Percentiles rank a stretch among this genome's conserved stretches.
Evolutionary conservation across 176 grass and related monocot species (phyloP).

Genomic region (Canna indica): DNA sequence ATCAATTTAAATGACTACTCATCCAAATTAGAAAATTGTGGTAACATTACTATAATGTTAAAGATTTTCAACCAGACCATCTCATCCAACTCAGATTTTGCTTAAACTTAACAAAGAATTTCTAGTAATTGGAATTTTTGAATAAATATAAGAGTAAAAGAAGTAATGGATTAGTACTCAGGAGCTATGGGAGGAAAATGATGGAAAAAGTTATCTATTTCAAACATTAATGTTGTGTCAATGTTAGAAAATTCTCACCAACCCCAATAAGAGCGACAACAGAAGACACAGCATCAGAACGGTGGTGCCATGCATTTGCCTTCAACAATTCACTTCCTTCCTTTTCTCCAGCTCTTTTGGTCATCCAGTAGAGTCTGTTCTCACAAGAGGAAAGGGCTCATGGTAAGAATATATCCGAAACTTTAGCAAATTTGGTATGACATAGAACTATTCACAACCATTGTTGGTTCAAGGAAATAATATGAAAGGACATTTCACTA

Average conservation of each 20-base stretch:
- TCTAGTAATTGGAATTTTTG: too few relatives aligned
- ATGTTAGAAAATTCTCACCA: constrained; percentile 46
- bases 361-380: constrained; percentile 74
- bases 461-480: background rate
- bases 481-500: background rate
- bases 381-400: constrained; percentile 3
- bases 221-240: background rate
- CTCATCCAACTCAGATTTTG: too few relatives aligned
- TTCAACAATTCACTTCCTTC: constrained; percentile 92
- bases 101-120: too few relatives aligned
- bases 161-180: background rate
- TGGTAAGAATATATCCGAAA: background rate
- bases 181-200: background rate
- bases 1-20: background rate
- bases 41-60: too few relatives aligned
- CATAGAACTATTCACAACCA: background rate
- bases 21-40: too few relatives aligned
- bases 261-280: constrained; percentile 81
- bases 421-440: background rate
- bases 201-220: background rate
- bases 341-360: constrained; percentile 80
- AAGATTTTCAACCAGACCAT: too few relatives aligned
- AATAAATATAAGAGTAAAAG: background rate
- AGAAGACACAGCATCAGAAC: constrained; percentile 86
- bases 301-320: constrained; percentile 98